Percentiles rank a stretch among this genome's conserved stretches.
Conservation (phyloP, 208 protist species). For the Tritrichomonas musculus region DNA sequence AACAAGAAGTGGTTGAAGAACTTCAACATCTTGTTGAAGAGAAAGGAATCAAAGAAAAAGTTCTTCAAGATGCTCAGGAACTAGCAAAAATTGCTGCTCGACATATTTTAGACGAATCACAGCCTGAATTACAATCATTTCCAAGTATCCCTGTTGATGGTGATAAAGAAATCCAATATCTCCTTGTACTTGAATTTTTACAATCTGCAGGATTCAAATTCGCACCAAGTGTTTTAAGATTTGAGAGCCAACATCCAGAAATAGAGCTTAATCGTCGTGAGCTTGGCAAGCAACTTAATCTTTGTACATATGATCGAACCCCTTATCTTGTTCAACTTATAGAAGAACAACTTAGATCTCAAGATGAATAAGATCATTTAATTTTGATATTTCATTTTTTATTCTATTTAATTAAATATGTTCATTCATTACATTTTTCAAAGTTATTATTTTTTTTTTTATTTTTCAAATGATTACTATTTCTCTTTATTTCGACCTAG, state of each 20-base stretch:
- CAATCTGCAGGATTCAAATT: constrained; percentile 35
- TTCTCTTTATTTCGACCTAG: too few species aligned
- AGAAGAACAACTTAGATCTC: constrained; percentile 19
- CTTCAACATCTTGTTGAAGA: constrained; percentile 15
- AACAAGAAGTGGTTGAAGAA: constrained; percentile 24
- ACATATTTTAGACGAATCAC: constrained; percentile 24
- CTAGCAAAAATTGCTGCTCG: constrained; percentile 13
- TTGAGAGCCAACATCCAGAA: constrained; percentile 26
- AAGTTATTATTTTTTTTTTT: too few species aligned
- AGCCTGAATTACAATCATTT: constrained; percentile 26
- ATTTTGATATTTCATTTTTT: too few species aligned
- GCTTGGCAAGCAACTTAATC: constrained; percentile 4
- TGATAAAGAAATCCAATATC: constrained; percentile 16
- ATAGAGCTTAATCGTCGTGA: neutral
- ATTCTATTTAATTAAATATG: too few species aligned
- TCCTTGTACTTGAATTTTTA: constrained; percentile 19
- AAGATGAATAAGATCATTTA: neutral
- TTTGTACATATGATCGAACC: constrained; percentile 22
- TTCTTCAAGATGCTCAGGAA: constrained; percentile 20
- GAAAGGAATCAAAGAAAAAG: constrained; percentile 30
- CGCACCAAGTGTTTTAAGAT: neutral
- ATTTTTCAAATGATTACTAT: too few species aligned
- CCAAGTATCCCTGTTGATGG: constrained; percentile 26
- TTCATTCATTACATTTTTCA: too few species aligned
- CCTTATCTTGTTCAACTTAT: constrained; percentile 32